Evolutionary conservation across 164 flowering plant species (phyloP).

Genomic region (Dillenia suffruticosa): DNA sequence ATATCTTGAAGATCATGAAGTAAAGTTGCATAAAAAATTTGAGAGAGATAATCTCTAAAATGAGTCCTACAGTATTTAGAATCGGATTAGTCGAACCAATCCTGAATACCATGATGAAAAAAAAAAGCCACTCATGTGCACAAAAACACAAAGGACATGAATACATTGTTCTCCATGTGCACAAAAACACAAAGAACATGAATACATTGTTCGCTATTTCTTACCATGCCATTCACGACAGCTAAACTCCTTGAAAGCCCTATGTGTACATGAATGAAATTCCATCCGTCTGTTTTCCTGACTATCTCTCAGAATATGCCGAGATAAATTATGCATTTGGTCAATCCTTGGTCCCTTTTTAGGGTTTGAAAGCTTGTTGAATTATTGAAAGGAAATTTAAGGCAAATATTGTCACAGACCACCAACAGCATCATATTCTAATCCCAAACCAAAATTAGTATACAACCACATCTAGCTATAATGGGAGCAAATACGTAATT

Average conservation of each 20-base stretch:
- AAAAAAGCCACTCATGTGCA: neutral
- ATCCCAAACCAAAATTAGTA: too few species aligned
- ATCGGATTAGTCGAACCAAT: neutral
- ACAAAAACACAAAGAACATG: neutral
- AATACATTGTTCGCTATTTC: conserved; percentile 12
- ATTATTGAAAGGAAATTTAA: neutral
- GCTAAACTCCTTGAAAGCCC: conserved; percentile 56
- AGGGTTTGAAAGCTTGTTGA: neutral
- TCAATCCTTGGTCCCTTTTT: too few species aligned
- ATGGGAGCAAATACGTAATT: too few species aligned
- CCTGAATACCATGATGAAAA: neutral
- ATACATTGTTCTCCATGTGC: neutral
- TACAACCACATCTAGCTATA: neutral
- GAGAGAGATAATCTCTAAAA: too few species aligned
- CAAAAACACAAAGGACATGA: neutral
- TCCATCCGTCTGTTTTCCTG: too few species aligned
- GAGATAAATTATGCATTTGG: too few species aligned
- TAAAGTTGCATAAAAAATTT: too few species aligned
- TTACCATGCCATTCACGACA: conserved; percentile 86
- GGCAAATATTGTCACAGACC: too few species aligned
- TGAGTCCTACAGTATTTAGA: too few species aligned
- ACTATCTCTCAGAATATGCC: too few species aligned
- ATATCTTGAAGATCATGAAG: neutral
- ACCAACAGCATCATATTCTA: too few species aligned
- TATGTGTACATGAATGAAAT: neutral